A percentile compares a stretch with the other conserved stretches of the same genome.
phyloP scores from a whole-genome alignment of 495 filamentous ascomycete species.

The Emericellopsis terricola region DNA sequence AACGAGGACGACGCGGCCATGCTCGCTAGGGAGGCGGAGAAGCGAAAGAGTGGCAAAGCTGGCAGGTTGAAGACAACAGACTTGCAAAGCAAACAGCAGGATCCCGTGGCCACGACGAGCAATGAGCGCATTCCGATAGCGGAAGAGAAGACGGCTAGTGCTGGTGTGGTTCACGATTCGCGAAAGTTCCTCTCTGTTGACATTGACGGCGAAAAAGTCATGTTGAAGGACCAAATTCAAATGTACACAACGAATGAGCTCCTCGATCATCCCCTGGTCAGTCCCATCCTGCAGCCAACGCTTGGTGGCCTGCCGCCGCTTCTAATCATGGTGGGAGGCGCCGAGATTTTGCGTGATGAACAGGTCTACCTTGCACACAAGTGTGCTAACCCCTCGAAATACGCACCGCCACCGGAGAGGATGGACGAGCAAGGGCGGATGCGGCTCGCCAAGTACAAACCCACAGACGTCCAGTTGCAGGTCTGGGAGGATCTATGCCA shows the following conservation, averaged over 20 bases:
- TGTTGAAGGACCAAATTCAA: slow-evolving; percentile 85
- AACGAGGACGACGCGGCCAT: slow-evolving; percentile 46
- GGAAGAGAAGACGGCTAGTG: slow-evolving; percentile 1
- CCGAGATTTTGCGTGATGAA: slow-evolving; percentile 78
- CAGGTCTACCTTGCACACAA: slow-evolving; percentile 93
- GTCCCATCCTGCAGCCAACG: slow-evolving; percentile 67
- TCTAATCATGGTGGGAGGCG: slow-evolving; percentile 70
- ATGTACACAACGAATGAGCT: slow-evolving; percentile 85
- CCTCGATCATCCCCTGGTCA: slow-evolving; percentile 73
- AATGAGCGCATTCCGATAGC: slow-evolving; percentile 1
- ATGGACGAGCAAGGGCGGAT: slow-evolving; percentile 43
- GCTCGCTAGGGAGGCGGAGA: slow-evolving; percentile 9
- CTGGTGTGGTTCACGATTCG: slow-evolving; percentile 16
- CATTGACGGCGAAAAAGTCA: slow-evolving; percentile 49
- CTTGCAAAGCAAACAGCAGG: slow-evolving; percentile 6
- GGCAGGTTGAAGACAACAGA: slow-evolving; percentile 1
- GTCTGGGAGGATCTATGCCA: slow-evolving; percentile 93
- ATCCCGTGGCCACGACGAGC: slow-evolving; percentile 6
- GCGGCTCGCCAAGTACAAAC: slow-evolving; percentile 46
- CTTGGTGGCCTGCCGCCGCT: slow-evolving; percentile 80
- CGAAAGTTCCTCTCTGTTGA: slow-evolving; percentile 36
- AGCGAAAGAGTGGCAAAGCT: slow-evolving; percentile 6
- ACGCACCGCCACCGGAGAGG: slow-evolving; percentile 46
- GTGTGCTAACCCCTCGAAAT: slow-evolving; percentile 60
- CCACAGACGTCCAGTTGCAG: slow-evolving; percentile 88